Evolutionary conservation across 2,329 filamentous ascomycete species (phyloP).

Genomic region (Gaeumannomyces sp.): DNA sequence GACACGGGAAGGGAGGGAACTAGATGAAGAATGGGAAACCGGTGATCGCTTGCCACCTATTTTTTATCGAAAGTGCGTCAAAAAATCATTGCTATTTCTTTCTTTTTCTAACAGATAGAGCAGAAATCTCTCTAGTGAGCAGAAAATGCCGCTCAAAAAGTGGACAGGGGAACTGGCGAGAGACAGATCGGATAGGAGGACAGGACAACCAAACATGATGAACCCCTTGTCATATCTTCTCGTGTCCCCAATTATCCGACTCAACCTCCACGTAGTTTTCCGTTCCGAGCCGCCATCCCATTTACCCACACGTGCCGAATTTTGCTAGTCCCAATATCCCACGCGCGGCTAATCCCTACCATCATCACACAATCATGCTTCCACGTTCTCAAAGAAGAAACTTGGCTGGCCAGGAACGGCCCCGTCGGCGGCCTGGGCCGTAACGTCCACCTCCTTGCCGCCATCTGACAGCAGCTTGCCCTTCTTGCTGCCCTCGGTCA

Average conservation of each 20-base stretch:
- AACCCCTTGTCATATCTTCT: not conserved
- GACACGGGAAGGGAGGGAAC: not conserved
- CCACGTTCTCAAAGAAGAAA: conserved; percentile 20
- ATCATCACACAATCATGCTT: conserved; percentile 3
- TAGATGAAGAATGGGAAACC: not conserved
- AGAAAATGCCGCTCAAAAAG: not conserved
- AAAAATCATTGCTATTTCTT: not conserved
- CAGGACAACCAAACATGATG: not conserved
- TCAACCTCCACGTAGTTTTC: not conserved
- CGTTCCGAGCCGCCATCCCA: not conserved
- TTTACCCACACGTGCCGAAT: not conserved
- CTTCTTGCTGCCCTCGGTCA: conserved; percentile 64
- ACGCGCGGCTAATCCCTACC: not conserved
- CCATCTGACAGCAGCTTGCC: conserved; percentile 45
- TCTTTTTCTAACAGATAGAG: not conserved
- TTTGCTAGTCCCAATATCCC: not conserved
- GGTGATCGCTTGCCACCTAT: not conserved
- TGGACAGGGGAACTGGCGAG: not conserved
- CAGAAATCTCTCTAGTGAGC: not conserved
- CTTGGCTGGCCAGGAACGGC: conserved; percentile 63
- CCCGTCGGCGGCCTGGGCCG: conserved; percentile 56
- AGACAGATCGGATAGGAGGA: not conserved
- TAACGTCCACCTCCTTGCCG: conserved; percentile 49
- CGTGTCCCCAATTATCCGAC: no score
- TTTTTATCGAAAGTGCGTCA: no score